Evolutionary conservation across 495 filamentous ascomycete species (phyloP), one percentile per base, ranked within the genome.

Genomic region (Elaphomyces granulatus): DNA sequence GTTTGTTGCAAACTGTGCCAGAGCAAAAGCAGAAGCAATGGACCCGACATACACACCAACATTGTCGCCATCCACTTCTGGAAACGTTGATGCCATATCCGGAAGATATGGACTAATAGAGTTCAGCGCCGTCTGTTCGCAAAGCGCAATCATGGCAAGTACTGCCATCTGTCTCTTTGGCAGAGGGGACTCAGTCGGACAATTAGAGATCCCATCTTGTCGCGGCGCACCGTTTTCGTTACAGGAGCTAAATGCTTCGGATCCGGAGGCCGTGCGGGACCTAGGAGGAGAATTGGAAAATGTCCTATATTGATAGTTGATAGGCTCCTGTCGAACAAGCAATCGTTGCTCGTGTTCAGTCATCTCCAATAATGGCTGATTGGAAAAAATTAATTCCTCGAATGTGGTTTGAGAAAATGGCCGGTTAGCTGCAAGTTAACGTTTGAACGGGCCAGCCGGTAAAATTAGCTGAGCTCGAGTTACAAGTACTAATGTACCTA

Each of bases 61-160:
- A 42, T 83, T 63, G 0, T 63, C 67, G 17, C 66, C 49, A 16
- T 79, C 66, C 20, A 94, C 79, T 44, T 85, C 82, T 3, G 83
- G 81, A 48, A 98, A 96, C 4, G 72, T 77, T 8, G 78, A 75
- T 1, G 82, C 75, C 88, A 96, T 96, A 41, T 85, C 74, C 0
- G 90, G 90, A 0, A 98, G 74, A 58, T 98, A 98, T 0, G 90
- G 90, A n/a, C 80, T 81, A 44, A 98, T 93, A 10, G 82, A 90
- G 52, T 98, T 96, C 49, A 98, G 72, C 1, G 90, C 90, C 0
- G 92, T 95, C 61, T 98, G 90, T 48, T 98, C 90, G 21, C 83
- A 79, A 15, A 98, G 68, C 2, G 87, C 85, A 34, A 98, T 82
- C 46, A 96, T 59, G 2, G 87, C 90, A 18, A 98, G 67, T 1